phyloP scores from a whole-genome alignment of 2,329 filamentous ascomycete genomes.

The Pseudophaeomoniella oleicola region DNA sequence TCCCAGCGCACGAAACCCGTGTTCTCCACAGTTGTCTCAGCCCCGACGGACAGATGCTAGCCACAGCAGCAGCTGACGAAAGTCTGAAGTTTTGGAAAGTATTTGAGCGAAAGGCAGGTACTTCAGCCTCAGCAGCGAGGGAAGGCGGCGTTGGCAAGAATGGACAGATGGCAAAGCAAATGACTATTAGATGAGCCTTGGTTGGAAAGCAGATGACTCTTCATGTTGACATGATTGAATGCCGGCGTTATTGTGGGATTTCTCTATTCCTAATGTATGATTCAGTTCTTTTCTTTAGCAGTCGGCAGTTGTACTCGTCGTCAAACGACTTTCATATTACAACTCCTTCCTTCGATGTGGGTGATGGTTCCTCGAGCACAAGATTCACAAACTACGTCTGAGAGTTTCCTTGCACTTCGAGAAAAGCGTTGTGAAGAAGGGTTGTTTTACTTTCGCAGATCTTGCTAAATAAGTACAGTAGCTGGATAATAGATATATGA shows the following conservation, averaged over 20 bases:
- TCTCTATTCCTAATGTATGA: conserved; percentile 1
- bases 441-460: too few species aligned
- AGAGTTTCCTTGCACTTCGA: too few species aligned
- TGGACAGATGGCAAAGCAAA: conserved; percentile 81
- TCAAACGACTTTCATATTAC: too few species aligned
- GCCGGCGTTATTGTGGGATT: background rate
- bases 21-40: conserved; percentile 94
- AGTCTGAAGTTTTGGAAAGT: conserved; percentile 99
- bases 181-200: conserved; percentile 69
- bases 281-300: background rate
- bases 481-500: too few species aligned
- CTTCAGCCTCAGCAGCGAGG: conserved; percentile 45
- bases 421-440: too few species aligned
- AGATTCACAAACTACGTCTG: too few species aligned
- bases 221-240: background rate
- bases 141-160: conserved; percentile 58
- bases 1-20: conserved; percentile 90
- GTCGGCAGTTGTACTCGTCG: too few species aligned
- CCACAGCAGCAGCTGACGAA: conserved; percentile 90
- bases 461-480: too few species aligned
- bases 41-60: conserved; percentile 94
- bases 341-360: too few species aligned
- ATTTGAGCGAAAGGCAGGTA: conserved; percentile 93
- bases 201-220: background rate
- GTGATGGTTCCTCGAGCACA: too few species aligned